phyloP scores from a whole-genome alignment of 306 rosid genomes.

The Senna tora region DNA sequence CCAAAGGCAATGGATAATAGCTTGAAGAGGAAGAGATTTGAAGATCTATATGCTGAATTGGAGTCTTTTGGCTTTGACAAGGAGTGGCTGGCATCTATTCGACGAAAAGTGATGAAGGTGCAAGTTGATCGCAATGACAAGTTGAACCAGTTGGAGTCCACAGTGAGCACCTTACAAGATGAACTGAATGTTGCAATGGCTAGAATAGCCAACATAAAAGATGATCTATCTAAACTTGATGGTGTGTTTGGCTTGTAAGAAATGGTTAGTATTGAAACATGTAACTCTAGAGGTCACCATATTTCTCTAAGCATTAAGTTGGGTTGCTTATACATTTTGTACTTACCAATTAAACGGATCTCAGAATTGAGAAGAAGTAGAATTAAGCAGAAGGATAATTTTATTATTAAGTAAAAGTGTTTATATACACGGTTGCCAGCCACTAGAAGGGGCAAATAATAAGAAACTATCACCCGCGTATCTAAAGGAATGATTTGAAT shows the following conservation, averaged over 20 bases:
- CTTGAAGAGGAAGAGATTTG: slow-evolving; percentile 2
- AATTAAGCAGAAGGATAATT: too few species aligned
- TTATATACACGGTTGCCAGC: too few species aligned
- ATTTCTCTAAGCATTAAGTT: neutral
- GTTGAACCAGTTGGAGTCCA: neutral
- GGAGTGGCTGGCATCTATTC: slow-evolving; percentile 4
- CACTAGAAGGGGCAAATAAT: too few species aligned
- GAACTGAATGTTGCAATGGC: neutral
- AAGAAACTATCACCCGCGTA: too few species aligned
- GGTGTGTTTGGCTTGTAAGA: slow-evolving; percentile 3
- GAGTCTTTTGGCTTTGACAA: slow-evolving; percentile 10
- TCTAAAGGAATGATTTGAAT: too few species aligned
- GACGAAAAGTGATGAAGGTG: slow-evolving; percentile 4
- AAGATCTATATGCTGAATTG: neutral
- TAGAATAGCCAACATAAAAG: neutral
- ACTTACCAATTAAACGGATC: too few species aligned
- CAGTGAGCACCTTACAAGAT: neutral
- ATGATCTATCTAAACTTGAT: neutral
- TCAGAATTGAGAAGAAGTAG: too few species aligned
- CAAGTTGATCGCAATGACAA: neutral
- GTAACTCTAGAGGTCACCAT: neutral
- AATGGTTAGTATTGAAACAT: neutral
- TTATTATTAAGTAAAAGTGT: too few species aligned
- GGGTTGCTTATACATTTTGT: too few species aligned
- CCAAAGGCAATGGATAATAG: neutral